Evolutionary conservation across 2,329 filamentous ascomycete species (phyloP), one percentile per base, ranked within the genome.

Genomic region (Arthrinium phaeospermum): DNA sequence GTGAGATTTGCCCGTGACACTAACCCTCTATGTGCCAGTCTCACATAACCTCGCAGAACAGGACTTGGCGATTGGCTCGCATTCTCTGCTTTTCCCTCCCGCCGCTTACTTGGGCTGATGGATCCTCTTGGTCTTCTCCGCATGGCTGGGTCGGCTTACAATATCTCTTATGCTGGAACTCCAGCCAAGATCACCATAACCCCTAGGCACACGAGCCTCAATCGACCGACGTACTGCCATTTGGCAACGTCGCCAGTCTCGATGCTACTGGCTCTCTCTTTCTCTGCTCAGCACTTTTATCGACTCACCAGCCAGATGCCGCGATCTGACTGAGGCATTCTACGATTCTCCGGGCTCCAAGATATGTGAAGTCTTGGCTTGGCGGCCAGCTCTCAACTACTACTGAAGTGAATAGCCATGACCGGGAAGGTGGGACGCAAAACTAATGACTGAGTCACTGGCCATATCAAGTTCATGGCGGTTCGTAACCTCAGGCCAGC

Each of bases 1-100:
- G 57, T 64, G 34, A 64, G 57, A 64, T 64, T 64, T 64, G 57
- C 57, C 57, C 34, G 34, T 24, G 37, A 22, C 34, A 41, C 57
- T 64, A 64, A 64, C 19, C 19, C 34, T 27, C 34, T 64, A 10
- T 37, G 53, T 61, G 30, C 27, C 53, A 61, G 5, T 61, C 30
- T 22, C 53, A 34, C 53, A 61, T 61, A 57, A 57, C 30, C 53
- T 61, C n/a, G 53, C 19, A 61, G 53, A 37, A 37, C 16, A 12
- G 19, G 3, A 61, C 53, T 37, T 37, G 30, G 22, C 57, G 57
- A 64, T 64, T 64, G 53, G 53, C 30, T 37, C 53, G 53, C 30
- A 37, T 12, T 61, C 30, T 61, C 14, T 61, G 53, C 30, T 37
- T 61, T 22, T 61, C 53, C 34, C 22, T 64, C 57, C 4, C 34